Evolutionary conservation across 2,329 filamentous ascomycete genomes (phyloP).

Genomic region (Penicillium sp.): DNA sequence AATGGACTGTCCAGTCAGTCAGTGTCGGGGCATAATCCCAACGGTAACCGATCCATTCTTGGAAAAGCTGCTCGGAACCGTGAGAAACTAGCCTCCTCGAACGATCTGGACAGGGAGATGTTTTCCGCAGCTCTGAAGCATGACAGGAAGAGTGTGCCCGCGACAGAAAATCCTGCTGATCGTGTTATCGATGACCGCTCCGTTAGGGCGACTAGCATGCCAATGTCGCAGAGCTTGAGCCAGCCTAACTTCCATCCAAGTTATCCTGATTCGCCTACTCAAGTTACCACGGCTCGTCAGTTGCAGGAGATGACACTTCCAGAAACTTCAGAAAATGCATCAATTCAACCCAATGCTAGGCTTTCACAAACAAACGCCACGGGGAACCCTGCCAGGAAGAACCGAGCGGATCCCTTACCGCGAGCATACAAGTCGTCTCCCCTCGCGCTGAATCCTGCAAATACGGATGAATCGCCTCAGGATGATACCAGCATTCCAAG

Average conservation of each 20-base stretch:
- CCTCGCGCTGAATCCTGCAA: constrained; percentile 26
- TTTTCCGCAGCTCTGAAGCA: constrained; percentile 27
- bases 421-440: constrained; percentile 34
- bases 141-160: constrained; percentile 12
- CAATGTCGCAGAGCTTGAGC: neutral
- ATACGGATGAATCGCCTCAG: constrained; percentile 9
- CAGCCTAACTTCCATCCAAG: neutral
- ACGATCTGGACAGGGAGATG: constrained; percentile 25
- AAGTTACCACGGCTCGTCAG: constrained; percentile 5
- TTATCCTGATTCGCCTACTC: neutral
- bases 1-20: neutral
- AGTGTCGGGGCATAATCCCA: neutral
- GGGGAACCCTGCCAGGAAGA: constrained; percentile 4
- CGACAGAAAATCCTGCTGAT: neutral
- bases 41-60: neutral
- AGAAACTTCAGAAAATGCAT: neutral
- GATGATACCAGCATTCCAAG: neutral
- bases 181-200: neutral
- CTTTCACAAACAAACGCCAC: neutral
- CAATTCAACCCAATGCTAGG: neutral
- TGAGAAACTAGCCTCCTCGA: neutral
- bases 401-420: constrained; percentile 4
- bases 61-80: neutral
- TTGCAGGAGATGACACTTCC: constrained; percentile 2
- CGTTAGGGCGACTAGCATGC: neutral